Percentiles rank a stretch among this genome's conserved stretches.
Evolutionary conservation across 139 green algal genomes (phyloP).

Genomic region (Micractinium sp.): DNA sequence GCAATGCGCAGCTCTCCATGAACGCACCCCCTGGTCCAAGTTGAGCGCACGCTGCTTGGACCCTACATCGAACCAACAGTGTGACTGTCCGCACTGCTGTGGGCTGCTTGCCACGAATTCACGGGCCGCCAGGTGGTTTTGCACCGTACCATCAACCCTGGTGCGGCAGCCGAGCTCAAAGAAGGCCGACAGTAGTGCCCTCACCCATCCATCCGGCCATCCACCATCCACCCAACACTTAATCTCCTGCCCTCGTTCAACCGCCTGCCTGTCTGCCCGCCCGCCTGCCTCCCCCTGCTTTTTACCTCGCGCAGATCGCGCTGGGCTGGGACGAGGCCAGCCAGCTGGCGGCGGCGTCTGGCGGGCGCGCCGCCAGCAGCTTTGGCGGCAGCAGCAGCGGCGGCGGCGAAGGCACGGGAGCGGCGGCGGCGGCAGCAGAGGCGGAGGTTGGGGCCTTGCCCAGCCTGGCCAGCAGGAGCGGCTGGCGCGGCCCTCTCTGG

Average conservation of each 20-base stretch:
- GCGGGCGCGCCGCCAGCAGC: neutral
- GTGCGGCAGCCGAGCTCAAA: neutral
- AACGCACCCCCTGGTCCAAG: no score
- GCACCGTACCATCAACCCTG: neutral
- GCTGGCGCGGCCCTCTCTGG: slow-evolving; percentile 33
- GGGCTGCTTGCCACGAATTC: no score
- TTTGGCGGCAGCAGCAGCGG: neutral
- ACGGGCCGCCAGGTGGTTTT: no score
- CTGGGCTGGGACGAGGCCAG: slow-evolving; percentile 30
- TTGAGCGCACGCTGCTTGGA: no score
- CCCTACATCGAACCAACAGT: no score
- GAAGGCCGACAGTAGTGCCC: neutral
- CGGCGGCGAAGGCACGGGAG: neutral
- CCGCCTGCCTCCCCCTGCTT: no score
- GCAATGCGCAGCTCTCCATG: no score
- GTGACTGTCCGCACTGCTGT: no score
- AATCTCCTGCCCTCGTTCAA: no score
- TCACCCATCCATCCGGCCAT: neutral
- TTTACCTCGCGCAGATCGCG: neutral
- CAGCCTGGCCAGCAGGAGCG: neutral
- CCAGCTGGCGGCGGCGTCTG: neutral
- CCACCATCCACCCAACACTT: no score
- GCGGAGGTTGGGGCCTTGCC: neutral
- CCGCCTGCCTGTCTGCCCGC: no score
- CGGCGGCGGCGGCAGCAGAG: neutral